Evolutionary conservation across 1,139 yeast genomes (phyloP).

Genomic region (Wickerhamomyces sp.): DNA sequence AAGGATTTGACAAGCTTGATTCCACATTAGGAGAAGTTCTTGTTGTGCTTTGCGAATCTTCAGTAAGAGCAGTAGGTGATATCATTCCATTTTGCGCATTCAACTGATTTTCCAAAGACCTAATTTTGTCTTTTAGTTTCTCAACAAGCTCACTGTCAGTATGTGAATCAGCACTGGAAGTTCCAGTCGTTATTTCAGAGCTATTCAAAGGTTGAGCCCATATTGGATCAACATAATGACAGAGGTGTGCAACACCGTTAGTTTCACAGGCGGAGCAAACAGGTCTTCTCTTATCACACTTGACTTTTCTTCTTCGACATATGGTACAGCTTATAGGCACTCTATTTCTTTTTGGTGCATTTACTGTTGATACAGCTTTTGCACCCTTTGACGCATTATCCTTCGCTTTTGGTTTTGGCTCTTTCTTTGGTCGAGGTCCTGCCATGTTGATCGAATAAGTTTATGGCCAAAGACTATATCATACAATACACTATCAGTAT

Average conservation of each 20-base stretch:
- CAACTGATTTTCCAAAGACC: conserved; percentile 15
- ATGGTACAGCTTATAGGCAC: conserved; percentile 43
- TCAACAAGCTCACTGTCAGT: conserved; percentile 11
- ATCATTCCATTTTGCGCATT: conserved; percentile 4
- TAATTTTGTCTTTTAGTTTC: conserved; percentile 21
- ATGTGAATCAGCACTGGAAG: conserved; percentile 15
- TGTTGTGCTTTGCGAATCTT: neutral
- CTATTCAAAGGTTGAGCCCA: conserved; percentile 41
- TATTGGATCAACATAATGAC: conserved; percentile 60
- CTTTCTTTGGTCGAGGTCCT: conserved; percentile 4
- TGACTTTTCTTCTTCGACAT: conserved; percentile 41
- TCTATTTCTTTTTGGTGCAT: conserved; percentile 31
- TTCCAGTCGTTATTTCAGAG: conserved; percentile 12
- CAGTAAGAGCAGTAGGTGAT: conserved; percentile 1
- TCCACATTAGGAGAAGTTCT: neutral
- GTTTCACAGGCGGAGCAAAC: conserved; percentile 69
- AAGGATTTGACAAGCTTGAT: conserved; percentile 6
- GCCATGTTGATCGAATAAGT: neutral
- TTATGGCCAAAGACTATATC: no score
- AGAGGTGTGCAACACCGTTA: conserved; percentile 70
- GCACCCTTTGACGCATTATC: neutral
- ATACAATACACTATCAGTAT: no score
- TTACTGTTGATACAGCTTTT: conserved; percentile 5
- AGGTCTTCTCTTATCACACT: conserved; percentile 63
- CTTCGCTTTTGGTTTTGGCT: conserved; percentile 3